Conservation (phyloP, 352 stramenopile genomes). For the Plasmopara muralis region DNA sequence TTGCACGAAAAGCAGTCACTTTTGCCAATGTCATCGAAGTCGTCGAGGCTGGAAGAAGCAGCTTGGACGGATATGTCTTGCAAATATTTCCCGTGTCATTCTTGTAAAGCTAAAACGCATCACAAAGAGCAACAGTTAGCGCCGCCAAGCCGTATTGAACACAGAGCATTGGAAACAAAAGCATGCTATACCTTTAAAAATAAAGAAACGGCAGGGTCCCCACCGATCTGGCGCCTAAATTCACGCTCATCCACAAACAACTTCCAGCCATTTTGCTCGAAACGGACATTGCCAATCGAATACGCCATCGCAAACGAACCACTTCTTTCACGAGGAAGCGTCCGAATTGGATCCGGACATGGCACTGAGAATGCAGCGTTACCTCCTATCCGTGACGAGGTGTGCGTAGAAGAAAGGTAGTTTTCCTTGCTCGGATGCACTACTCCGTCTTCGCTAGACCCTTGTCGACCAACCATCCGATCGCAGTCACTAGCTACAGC, state of each 20-base stretch:
- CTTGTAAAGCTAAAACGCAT: slow-evolving; percentile 55
- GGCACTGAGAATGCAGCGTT: slow-evolving; percentile 20
- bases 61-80: slow-evolving; percentile 72
- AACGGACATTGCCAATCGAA: slow-evolving; percentile 26
- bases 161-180: background rate
- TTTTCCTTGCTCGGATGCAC: slow-evolving; percentile 11
- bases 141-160: background rate
- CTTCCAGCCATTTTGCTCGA: slow-evolving; percentile 67
- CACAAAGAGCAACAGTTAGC: slow-evolving; percentile 3
- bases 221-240: slow-evolving; percentile 73
- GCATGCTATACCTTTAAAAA: slow-evolving; percentile 55
- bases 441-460: slow-evolving; percentile 4
- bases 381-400: slow-evolving; percentile 12
- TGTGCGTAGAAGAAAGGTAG: slow-evolving; percentile 4
- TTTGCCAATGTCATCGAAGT: slow-evolving; percentile 57
- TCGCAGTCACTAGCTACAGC: slow-evolving; percentile 7
- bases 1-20: slow-evolving; percentile 76
- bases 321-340: slow-evolving; percentile 40
- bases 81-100: slow-evolving; percentile 77
- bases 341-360: slow-evolving; percentile 21
- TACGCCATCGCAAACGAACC: slow-evolving; percentile 71
- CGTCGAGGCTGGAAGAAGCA: slow-evolving; percentile 70
- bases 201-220: slow-evolving; percentile 44
- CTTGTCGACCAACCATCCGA: slow-evolving; percentile 7
- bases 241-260: slow-evolving; percentile 68